These are phyloP conservation scores for Hypoxylon intermedium DNA, from an alignment of 495 filamentous ascomycete genomes.

Conservation along the genomic window DNA sequence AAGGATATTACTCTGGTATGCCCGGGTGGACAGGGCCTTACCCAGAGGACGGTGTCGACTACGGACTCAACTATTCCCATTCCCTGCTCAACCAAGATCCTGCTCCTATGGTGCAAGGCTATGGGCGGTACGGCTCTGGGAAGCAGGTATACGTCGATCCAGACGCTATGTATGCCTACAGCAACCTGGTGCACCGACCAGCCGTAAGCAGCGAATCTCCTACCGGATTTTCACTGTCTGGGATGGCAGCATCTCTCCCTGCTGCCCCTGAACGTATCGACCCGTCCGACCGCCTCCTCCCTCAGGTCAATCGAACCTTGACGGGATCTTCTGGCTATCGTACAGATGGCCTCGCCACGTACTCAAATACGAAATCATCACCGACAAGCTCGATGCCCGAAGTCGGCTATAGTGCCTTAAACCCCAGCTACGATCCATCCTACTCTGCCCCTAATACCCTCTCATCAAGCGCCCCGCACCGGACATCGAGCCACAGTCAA, in stretches of 20 bases:
- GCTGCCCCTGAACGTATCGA: conserved; percentile 49
- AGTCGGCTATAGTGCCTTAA: conserved; percentile 31
- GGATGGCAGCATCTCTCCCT: conserved; percentile 50
- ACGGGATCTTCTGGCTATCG: conserved; percentile 37
- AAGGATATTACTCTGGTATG: conserved; percentile 46
- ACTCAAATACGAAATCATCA: conserved; percentile 23
- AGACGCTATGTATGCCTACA: conserved; percentile 40
- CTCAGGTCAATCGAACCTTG: conserved; percentile 41
- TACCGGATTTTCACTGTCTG: conserved; percentile 47
- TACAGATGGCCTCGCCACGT: conserved; percentile 29
- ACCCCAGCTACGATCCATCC: conserved; percentile 21
- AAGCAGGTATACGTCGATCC: conserved; percentile 44
- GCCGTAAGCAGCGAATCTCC: conserved; percentile 40
- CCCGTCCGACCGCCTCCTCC: conserved; percentile 43
- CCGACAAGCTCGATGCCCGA: conserved; percentile 27
- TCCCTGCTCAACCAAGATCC: conserved; percentile 44
- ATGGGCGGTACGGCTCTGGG: conserved; percentile 39
- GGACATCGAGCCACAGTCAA: conserved; percentile 10
- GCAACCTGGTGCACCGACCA: conserved; percentile 48
- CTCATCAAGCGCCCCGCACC: conserved; percentile 5
- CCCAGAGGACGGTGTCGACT: conserved; percentile 51
- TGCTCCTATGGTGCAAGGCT: conserved; percentile 39
- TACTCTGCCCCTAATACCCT: conserved; percentile 18
- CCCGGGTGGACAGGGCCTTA: conserved; percentile 45
- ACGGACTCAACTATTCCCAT: conserved; percentile 46